Evolutionary conservation across 108 stramenopile genomes (phyloP), one percentile per base, ranked within the genome.

Genomic region (Stephanodiscus minutulus): DNA sequence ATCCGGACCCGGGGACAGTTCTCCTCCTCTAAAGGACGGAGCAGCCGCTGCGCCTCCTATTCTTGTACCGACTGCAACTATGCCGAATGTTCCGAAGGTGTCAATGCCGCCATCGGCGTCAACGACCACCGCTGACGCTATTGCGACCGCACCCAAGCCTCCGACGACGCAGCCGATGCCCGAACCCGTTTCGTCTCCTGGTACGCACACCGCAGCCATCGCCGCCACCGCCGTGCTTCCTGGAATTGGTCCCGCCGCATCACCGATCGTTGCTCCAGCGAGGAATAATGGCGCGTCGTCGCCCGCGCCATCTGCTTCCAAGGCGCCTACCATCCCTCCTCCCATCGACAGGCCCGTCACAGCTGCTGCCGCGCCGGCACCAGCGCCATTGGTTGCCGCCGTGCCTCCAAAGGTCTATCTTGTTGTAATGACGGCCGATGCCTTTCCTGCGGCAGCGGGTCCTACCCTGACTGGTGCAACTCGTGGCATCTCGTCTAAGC

Each of bases 231-330:
- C 27, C 27, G 25, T 4, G 27, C 55, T 29, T 31, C 29, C 55
- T 31, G 29, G 2, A 17, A 9, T 56, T 17, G 25, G 12, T 20
- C 29, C 55, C 27, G 7, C 27, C 17, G 12, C 55, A 29, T 28
- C 11, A 33, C 31, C 28, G 2, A 29, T 24, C 55, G 55, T 27
- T 10, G 15, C 29, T 11, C 29, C 55, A 25, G 25, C 22, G 11
- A 12, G 29, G 3, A 12, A 33, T 4, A 27, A 5, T 56, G 55
- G 29, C 27, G 55, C 55, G 11, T 56, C 55, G 27, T 25, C 25
- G 55, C 9, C 52, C 27, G 29, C 55, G 27, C 24, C 55, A 29
- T 56, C 55, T 8, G 55, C 55, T 28, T 56, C 55, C 0, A 56
- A 15, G 27, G 55, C 55, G 55, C 25, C 52, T 12, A 56, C 28